Conservation (phyloP, 805 yeast species). For the Sugiyamaella floridensis region DNA sequence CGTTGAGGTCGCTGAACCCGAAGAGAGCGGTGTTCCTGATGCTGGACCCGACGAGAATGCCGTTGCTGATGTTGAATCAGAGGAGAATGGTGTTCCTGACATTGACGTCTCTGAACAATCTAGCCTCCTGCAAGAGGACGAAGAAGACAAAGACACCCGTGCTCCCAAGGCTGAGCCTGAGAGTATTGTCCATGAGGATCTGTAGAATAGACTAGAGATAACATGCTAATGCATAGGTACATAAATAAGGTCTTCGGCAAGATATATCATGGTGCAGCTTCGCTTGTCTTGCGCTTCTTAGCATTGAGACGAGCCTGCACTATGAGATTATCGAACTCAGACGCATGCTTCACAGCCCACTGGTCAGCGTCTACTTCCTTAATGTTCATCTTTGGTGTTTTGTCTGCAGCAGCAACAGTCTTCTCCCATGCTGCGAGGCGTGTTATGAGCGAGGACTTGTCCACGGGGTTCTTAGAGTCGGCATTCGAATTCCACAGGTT, state of each 20-base stretch:
- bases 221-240: background rate
- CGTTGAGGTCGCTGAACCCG: background rate
- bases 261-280: background rate
- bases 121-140: background rate
- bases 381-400: conserved; percentile 2
- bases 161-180: background rate
- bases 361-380: conserved; percentile 19
- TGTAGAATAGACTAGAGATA: background rate
- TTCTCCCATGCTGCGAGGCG: conserved; percentile 64
- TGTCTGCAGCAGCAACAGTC: conserved; percentile 12
- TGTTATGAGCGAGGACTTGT: conserved; percentile 47
- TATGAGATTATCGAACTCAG: conserved; percentile 22
- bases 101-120: background rate
- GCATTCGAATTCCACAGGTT: conserved; percentile 74
- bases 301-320: conserved; percentile 15
- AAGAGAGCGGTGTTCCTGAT: background rate
- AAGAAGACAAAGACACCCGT: background rate
- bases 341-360: conserved; percentile 21
- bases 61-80: too few relatives aligned
- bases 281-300: background rate
- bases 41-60: background rate
- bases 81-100: background rate
- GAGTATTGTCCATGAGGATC: background rate
- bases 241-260: background rate
- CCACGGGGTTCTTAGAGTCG: conserved; percentile 61